These are phyloP conservation scores for Backusella sp. DNA, from an alignment of 192 early-diverging fungal genomes.

Conservation along the genomic window DNA sequence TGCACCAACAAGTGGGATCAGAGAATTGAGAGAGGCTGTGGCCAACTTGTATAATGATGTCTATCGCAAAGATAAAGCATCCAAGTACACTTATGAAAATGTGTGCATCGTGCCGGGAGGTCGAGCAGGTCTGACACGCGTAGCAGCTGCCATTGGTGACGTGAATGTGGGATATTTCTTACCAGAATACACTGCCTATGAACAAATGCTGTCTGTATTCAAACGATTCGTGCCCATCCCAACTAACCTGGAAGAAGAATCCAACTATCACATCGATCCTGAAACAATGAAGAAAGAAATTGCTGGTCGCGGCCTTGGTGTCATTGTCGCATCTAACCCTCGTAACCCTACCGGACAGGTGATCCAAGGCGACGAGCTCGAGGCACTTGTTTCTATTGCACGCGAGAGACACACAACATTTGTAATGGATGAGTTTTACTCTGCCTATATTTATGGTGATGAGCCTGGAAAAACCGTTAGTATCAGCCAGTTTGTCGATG, in stretches of 20 bases:
- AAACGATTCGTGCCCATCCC: conserved; percentile 57
- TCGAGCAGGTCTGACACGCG: conserved; percentile 52
- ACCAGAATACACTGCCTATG: conserved; percentile 51
- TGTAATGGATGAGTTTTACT: conserved; percentile 59
- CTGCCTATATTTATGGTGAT: conserved; percentile 49
- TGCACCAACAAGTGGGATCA: conserved; percentile 49
- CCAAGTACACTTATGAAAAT: conserved; percentile 52
- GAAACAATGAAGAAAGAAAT: conserved; percentile 43
- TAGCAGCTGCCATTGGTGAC: conserved; percentile 49
- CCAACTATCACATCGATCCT: conserved; percentile 47
- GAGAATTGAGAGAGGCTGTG: conserved; percentile 39
- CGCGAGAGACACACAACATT: conserved; percentile 43
- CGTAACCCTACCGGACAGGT: conserved; percentile 54
- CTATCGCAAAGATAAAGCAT: conserved; percentile 41
- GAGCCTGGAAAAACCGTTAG: conserved; percentile 41
- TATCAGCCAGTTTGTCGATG: conserved; percentile 44
- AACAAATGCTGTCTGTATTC: conserved; percentile 45
- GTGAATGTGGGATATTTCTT: conserved; percentile 57
- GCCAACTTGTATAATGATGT: conserved; percentile 52
- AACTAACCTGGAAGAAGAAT: conserved; percentile 45
- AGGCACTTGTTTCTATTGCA: conserved; percentile 38
- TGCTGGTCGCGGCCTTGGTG: conserved; percentile 41
- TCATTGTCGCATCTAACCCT: conserved; percentile 53
- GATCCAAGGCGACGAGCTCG: conserved; percentile 43
- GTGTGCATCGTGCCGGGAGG: conserved; percentile 59